Percentiles rank a stretch among this genome's conserved stretches.
Evolutionary conservation across 352 stramenopile genomes (phyloP).

Genomic region (Phytophthora megakarya): DNA sequence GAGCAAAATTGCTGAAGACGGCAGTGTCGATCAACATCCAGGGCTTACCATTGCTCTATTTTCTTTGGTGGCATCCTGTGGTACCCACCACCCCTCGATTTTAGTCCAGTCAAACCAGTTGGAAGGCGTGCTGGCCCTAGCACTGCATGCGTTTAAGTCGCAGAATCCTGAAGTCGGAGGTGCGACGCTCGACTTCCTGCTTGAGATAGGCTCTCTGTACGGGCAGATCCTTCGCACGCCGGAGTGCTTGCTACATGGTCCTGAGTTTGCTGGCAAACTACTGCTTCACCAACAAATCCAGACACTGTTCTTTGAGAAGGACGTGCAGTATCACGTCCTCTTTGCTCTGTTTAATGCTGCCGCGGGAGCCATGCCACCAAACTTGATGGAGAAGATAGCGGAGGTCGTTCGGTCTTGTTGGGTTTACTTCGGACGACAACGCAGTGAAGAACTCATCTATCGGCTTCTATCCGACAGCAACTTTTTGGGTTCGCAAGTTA

Average conservation of each 20-base stretch:
- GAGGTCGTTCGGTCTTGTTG: constrained; percentile 80
- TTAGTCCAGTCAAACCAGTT: constrained; percentile 75
- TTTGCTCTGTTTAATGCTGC: constrained; percentile 72
- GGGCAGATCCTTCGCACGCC: constrained; percentile 74
- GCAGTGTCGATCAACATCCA: constrained; percentile 60
- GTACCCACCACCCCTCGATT: constrained; percentile 58
- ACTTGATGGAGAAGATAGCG: constrained; percentile 64
- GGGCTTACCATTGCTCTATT: constrained; percentile 58
- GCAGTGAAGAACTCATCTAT: constrained; percentile 67
- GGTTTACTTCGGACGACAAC: constrained; percentile 65
- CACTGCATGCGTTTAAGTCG: constrained; percentile 65
- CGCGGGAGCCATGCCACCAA: constrained; percentile 58
- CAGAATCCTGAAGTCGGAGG: constrained; percentile 67
- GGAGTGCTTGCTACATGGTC: constrained; percentile 43
- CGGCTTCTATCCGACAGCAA: constrained; percentile 62
- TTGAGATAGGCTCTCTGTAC: constrained; percentile 72
- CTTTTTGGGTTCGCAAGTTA: constrained; percentile 68
- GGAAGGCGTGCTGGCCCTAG: constrained; percentile 57
- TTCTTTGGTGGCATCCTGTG: constrained; percentile 62
- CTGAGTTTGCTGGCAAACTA: constrained; percentile 60
- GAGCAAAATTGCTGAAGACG: constrained; percentile 53
- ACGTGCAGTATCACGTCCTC: constrained; percentile 74
- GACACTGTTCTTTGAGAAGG: constrained; percentile 80
- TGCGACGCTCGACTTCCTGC: constrained; percentile 63
- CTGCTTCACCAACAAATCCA: constrained; percentile 68